Conservation (phyloP, 169 alveolate genomes). For the Plasmodium coatneyi region DNA sequence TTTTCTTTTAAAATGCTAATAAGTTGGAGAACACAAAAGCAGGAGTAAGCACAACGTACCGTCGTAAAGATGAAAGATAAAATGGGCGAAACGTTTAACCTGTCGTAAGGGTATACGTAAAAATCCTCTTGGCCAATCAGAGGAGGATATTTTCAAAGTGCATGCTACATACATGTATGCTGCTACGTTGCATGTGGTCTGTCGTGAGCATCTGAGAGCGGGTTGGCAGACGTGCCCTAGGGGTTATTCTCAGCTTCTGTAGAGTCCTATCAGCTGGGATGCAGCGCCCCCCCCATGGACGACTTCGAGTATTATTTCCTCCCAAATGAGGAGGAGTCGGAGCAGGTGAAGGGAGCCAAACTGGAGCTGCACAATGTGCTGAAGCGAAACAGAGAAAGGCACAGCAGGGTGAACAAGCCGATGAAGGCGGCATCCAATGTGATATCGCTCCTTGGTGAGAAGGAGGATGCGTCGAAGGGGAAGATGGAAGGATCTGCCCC, state of each 20-base stretch:
- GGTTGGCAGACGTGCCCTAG: background rate
- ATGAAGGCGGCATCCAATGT: constrained; percentile 23
- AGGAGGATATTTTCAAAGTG: background rate
- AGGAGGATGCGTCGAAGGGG: constrained; percentile 2
- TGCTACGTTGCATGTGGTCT: background rate
- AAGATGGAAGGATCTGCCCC: background rate
- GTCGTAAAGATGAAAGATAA: background rate
- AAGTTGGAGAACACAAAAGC: background rate
- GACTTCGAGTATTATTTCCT: constrained; percentile 44
- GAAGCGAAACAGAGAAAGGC: constrained; percentile 42
- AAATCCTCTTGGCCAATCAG: background rate
- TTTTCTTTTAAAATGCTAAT: background rate
- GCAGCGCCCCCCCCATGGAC: constrained; percentile 2
- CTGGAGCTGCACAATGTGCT: constrained; percentile 53
- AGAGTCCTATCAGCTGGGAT: background rate
- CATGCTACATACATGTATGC: background rate
- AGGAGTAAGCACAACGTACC: background rate
- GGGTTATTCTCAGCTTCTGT: background rate
- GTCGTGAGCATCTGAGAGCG: background rate
- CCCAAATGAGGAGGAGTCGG: constrained; percentile 59
- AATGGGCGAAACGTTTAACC: background rate
- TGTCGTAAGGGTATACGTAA: background rate
- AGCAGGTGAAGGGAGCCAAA: constrained; percentile 59
- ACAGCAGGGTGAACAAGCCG: constrained; percentile 5
- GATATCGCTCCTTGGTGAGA: constrained; percentile 7